These are phyloP conservation scores for Cladosporium halotolerans DNA, from an alignment of 2,329 filamentous ascomycete genomes.

Conservation along the genomic window DNA sequence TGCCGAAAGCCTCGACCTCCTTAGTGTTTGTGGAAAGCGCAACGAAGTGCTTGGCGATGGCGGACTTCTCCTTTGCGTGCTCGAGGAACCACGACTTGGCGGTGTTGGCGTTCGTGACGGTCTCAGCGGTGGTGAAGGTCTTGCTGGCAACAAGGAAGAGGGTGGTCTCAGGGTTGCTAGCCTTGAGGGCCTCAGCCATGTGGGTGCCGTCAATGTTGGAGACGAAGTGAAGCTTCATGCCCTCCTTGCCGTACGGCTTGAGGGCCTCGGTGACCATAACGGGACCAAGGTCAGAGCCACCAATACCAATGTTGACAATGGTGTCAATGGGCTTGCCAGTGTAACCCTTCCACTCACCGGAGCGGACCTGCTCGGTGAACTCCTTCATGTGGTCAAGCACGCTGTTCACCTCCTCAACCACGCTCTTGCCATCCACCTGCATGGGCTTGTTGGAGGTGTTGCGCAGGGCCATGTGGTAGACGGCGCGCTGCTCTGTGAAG, in stretches of 20 bases:
- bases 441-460: constrained; percentile 77
- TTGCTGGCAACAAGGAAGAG: constrained; percentile 98
- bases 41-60: constrained; percentile 97
- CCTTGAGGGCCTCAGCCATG: constrained; percentile 83
- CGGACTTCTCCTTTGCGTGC: constrained; percentile 63
- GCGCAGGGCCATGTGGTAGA: constrained; percentile 90
- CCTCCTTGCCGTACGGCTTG: constrained; percentile 83
- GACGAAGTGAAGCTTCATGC: constrained; percentile 91
- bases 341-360: constrained; percentile 93
- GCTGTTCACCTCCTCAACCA: constrained; percentile 85
- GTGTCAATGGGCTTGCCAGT: constrained; percentile 95
- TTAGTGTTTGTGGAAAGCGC: constrained; percentile 91
- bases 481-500: constrained; percentile 93
- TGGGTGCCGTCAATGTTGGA: constrained; percentile 99
- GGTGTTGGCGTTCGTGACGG: constrained; percentile 91
- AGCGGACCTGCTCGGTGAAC: constrained; percentile 91
- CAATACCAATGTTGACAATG: constrained; percentile 96
- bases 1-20: constrained; percentile 97
- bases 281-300: constrained; percentile 92
- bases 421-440: constrained; percentile 84
- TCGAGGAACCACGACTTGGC: constrained; percentile 96
- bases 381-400: constrained; percentile 97
- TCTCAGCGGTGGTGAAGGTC: constrained; percentile 99
- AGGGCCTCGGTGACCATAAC: constrained; percentile 99
- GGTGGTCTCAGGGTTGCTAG: constrained; percentile 94